Evolutionary conservation across 2,329 filamentous ascomycete species (phyloP).

Genomic region (Paraphoma sp.): DNA sequence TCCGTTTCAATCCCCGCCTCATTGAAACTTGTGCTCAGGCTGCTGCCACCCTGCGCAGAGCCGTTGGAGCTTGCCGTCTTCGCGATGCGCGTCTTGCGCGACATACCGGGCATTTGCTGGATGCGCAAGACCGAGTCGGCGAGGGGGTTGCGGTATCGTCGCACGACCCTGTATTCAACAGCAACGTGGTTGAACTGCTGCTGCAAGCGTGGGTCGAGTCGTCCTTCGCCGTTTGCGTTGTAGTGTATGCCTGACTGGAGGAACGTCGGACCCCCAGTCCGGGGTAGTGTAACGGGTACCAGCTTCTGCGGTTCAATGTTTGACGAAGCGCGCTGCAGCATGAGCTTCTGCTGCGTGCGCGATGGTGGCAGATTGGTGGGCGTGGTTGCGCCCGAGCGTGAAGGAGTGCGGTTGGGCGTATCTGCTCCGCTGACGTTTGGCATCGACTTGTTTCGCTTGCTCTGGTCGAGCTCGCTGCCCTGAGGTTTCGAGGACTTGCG

Average conservation of each 20-base stretch:
- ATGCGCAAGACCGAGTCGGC: slow-evolving; percentile 66
- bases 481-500: slow-evolving; percentile 27
- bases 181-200: slow-evolving; percentile 73
- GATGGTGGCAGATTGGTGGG: slow-evolving; percentile 57
- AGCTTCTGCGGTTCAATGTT: slow-evolving; percentile 69
- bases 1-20: slow-evolving; percentile 36
- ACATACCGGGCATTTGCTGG: slow-evolving; percentile 57
- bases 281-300: slow-evolving; percentile 47
- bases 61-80: slow-evolving; percentile 33
- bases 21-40: slow-evolving; percentile 40
- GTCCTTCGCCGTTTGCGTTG: slow-evolving; percentile 42
- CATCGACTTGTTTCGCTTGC: slow-evolving; percentile 48
- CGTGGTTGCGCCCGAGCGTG: slow-evolving; percentile 48
- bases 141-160: slow-evolving; percentile 74
- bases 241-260: slow-evolving; percentile 46
- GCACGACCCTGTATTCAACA: slow-evolving; percentile 76
- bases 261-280: slow-evolving; percentile 43
- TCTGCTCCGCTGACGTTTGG: slow-evolving; percentile 44
- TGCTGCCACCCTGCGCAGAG: slow-evolving; percentile 31
- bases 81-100: slow-evolving; percentile 32
- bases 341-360: slow-evolving; percentile 76
- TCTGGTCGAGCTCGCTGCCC: slow-evolving; percentile 33
- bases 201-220: slow-evolving; percentile 67
- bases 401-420: slow-evolving; percentile 34
- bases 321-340: slow-evolving; percentile 75